Evolutionary conservation across 345 rosid genomes (phyloP), one percentile per base, ranked within the genome.

Genomic region (Pelargonium nanum): DNA sequence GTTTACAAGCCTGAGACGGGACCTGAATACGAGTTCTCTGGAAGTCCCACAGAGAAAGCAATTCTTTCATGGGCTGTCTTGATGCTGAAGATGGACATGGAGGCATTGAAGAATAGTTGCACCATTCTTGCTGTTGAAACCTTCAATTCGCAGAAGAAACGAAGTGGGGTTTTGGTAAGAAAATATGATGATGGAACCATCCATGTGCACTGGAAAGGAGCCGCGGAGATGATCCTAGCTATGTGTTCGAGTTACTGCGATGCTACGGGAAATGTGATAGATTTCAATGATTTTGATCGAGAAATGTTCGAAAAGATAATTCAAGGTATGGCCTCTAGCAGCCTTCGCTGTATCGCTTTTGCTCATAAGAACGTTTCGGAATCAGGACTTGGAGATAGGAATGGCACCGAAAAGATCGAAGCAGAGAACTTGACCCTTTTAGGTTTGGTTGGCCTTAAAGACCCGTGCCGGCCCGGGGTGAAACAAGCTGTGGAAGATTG

Each of bases 161-260:
- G 81, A 20, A 86, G 94, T 20, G 88, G 94, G 12, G 85, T 86
- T 1, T 19, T 77, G 54, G 61, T 77, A 17, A 75, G 34, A 68
- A 86, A 66, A 68, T 75, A 57, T 2, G 44, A 24, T 0, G 81
- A 84, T n/a, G 64, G 58, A 40, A 63, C 76, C 0, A 3, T 69
- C 32, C 81, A 82, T 51, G 67, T 77, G 56, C 96, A 91, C 55
- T 86, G 91, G 93, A 88, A 86, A 70, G 96, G 94, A 63, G 88
- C 87, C 0, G 91, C 94, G 1, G 94, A 83, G 86, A 80, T 80
- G 85, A 71, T 88, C 60, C 74, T 85, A 48, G 78, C 85, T 1
- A 78, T 68, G 88, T 84, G 96, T 62, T 75, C 88, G 0, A 74
- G 76, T 44, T 87, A 68, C 75, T 79, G 77, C 6, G 78, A 82